These are phyloP conservation scores for Zalaria sp. DNA, from an alignment of 2,329 filamentous ascomycete genomes.

Conservation along the genomic window DNA sequence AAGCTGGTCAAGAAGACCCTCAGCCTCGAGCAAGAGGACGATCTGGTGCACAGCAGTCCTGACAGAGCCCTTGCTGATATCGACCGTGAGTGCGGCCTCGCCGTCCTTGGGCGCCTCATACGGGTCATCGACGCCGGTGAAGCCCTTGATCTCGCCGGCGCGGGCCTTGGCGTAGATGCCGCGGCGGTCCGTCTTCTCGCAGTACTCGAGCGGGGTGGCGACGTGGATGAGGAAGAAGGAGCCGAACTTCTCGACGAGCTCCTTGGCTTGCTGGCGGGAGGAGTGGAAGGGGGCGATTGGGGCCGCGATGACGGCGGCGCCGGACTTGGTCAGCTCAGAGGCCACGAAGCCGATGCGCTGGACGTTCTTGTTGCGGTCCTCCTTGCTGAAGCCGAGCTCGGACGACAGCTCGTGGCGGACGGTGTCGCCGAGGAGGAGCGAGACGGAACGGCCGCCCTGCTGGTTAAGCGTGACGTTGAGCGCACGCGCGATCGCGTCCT, in stretches of 20 bases:
- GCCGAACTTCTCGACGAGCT: slow-evolving; percentile 76
- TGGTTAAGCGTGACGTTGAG: slow-evolving; percentile 96
- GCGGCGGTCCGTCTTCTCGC: slow-evolving; percentile 87
- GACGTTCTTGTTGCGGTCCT: slow-evolving; percentile 91
- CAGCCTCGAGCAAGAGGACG: slow-evolving; percentile 76
- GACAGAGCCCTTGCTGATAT: slow-evolving; percentile 74
- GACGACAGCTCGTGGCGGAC: slow-evolving; percentile 86
- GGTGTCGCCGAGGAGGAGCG: slow-evolving; percentile 87
- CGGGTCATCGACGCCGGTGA: slow-evolving; percentile 95
- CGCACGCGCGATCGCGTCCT: slow-evolving; percentile 90
- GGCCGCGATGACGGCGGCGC: slow-evolving; percentile 87
- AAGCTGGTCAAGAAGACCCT: slow-evolving; percentile 66
- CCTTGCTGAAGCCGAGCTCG: slow-evolving; percentile 85
- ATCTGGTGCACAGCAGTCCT: slow-evolving; percentile 95
- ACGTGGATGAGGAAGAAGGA: slow-evolving; percentile 95
- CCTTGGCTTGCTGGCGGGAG: slow-evolving; percentile 61
- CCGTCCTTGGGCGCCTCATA: slow-evolving; percentile 76
- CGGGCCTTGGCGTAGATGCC: slow-evolving; percentile 80
- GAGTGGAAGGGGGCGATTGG: slow-evolving; percentile 88
- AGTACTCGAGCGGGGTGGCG: slow-evolving; percentile 79
- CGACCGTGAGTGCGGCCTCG: slow-evolving; percentile 73
- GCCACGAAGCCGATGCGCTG: slow-evolving; percentile 93
- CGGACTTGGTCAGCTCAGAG: slow-evolving; percentile 81
- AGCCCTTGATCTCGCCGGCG: slow-evolving; percentile 86
- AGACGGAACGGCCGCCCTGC: slow-evolving; percentile 88